Conservation (phyloP, 176 grass and related monocot genomes). For the Tillandsia fasciculata region DNA sequence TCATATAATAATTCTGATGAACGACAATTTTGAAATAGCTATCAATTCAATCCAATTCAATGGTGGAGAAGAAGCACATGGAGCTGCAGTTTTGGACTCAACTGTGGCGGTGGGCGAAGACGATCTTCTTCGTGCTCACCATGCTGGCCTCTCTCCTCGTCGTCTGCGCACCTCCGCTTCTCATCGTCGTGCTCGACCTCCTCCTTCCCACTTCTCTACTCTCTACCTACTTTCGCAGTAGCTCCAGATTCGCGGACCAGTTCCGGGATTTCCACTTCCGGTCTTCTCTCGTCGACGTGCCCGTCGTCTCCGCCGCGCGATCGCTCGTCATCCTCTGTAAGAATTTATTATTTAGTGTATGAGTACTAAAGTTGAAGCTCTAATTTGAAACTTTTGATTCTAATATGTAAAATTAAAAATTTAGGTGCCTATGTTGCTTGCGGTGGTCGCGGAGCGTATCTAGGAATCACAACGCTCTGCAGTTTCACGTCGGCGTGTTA, state of each 20-base stretch:
- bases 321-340: conserved; percentile 71
- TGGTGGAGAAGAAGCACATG: conserved; percentile 65
- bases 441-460: conserved; percentile 49
- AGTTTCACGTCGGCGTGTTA: conserved; percentile 39
- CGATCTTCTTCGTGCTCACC: conserved; percentile 58
- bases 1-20: no score
- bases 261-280: conserved; percentile 52
- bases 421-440: conserved; percentile 48
- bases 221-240: conserved; percentile 36
- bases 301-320: conserved; percentile 50
- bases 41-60: conserved; percentile 1
- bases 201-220: conserved; percentile 53
- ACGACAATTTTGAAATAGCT: no score
- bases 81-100: conserved; percentile 29
- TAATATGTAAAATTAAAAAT: background rate
- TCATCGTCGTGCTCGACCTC: conserved; percentile 73
- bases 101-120: conserved; percentile 81
- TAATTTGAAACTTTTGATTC: background rate
- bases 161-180: conserved; percentile 75
- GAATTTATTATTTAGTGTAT: background rate
- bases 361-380: background rate
- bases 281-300: conserved; percentile 61
- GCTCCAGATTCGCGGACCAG: conserved; percentile 20
- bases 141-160: conserved; percentile 82
- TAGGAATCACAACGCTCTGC: conserved; percentile 41